Conservation (phyloP, 805 yeast species). For the Pichia occidentalis region DNA sequence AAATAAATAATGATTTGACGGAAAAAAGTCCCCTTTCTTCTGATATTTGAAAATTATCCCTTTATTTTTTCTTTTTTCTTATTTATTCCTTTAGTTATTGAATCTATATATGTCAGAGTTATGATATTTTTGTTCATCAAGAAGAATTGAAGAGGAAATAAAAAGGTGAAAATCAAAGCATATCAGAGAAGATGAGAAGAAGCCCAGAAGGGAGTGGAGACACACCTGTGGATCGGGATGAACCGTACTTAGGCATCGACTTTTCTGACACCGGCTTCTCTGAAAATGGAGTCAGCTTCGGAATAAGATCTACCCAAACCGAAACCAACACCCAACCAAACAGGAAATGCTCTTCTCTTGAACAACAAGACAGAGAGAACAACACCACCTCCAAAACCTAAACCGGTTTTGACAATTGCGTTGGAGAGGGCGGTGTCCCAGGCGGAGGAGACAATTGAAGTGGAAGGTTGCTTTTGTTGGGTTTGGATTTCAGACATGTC, state of each 20-base stretch:
- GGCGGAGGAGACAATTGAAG: constrained; percentile 30
- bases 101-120: too few relatives aligned
- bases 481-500: constrained; percentile 9
- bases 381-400: constrained; percentile 96
- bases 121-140: too few relatives aligned
- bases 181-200: neutral
- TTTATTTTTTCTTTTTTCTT: too few relatives aligned
- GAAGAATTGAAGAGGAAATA: too few relatives aligned
- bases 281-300: constrained; percentile 96
- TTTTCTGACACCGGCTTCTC: constrained; percentile 73
- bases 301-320: constrained; percentile 98
- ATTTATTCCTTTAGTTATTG: too few relatives aligned
- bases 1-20: too few relatives aligned
- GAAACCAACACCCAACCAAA: constrained; percentile 94
- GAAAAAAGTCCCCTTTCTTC: too few relatives aligned
- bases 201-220: neutral
- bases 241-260: constrained; percentile 61
- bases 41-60: too few relatives aligned
- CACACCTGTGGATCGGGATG: neutral
- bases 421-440: constrained; percentile 98
- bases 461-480: constrained; percentile 16
- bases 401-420: constrained; percentile 87
- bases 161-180: too few relatives aligned
- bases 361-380: constrained; percentile 83
- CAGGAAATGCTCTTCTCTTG: constrained; percentile 95